A percentile compares a stretch with the other conserved stretches of the same genome.
Evolutionary conservation across 192 early-diverging fungal genomes (phyloP).

Genomic region (Entomortierella beljakovae): DNA sequence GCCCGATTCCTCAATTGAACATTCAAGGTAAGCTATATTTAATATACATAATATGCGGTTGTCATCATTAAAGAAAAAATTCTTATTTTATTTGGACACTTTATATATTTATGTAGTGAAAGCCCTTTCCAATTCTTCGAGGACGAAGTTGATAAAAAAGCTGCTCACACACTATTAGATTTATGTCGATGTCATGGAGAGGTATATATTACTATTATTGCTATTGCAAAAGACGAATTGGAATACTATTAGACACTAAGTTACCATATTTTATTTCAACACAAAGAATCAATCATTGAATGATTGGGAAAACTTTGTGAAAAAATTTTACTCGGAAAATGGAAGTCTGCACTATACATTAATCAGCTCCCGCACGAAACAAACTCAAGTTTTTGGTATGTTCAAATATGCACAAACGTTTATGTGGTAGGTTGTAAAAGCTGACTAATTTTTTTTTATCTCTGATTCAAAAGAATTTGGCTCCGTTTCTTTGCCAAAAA

Average conservation of each 20-base stretch:
- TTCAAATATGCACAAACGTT: not conserved
- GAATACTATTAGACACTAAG: too few relatives aligned
- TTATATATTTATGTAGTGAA: not conserved
- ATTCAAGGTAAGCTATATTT: not conserved
- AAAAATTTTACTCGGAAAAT: conserved; percentile 12
- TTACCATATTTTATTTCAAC: not conserved
- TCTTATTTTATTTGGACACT: too few relatives aligned
- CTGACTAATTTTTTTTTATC: not conserved
- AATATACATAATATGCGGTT: not conserved
- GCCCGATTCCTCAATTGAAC: not conserved
- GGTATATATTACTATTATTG: not conserved
- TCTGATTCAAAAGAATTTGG: conserved; percentile 4
- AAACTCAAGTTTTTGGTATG: conserved; percentile 21
- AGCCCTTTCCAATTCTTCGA: not conserved
- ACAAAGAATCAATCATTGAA: conserved; percentile 17
- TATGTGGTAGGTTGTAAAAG: not conserved
- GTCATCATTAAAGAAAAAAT: not conserved
- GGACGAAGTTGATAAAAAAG: not conserved
- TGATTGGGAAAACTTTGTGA: conserved; percentile 14
- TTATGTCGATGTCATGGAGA: not conserved
- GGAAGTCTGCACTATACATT: conserved; percentile 19
- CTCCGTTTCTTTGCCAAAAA: not conserved
- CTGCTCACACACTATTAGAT: not conserved
- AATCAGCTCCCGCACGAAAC: conserved; percentile 11
- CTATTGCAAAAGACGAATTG: not conserved